Conservation (phyloP, 176 grass and related monocot species). For the Musa itinerans region DNA sequence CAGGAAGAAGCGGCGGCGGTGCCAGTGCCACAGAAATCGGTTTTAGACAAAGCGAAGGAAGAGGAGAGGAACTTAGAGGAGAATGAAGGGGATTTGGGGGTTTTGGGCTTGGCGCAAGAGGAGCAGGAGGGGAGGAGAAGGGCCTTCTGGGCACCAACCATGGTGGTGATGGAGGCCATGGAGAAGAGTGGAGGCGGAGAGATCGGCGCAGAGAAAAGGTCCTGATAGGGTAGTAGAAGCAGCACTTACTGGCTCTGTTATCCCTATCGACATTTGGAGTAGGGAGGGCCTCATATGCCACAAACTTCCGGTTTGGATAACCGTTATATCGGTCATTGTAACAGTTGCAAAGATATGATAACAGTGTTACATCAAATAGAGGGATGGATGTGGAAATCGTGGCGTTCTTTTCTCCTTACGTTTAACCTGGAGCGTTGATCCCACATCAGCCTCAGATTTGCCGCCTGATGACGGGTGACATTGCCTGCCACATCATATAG, state of each 20-base stretch:
- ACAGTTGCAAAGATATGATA: too few species aligned
- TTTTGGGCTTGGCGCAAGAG: not conserved
- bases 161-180: slow-evolving; percentile 3
- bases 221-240: too few species aligned
- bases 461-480: too few species aligned
- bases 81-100: not conserved
- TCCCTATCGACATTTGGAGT: not conserved
- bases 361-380: too few species aligned
- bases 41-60: not conserved
- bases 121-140: not conserved
- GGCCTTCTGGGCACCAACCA: not conserved
- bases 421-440: too few species aligned
- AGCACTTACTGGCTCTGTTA: not conserved
- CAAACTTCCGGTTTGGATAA: not conserved
- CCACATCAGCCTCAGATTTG: too few species aligned
- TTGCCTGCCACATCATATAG: too few species aligned
- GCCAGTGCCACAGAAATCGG: not conserved
- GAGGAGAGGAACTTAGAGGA: not conserved
- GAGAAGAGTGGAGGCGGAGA: not conserved
- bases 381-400: too few species aligned
- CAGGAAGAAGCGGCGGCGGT: not conserved
- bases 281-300: not conserved
- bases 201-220: too few species aligned
- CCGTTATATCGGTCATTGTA: too few species aligned
- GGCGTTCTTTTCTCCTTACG: too few species aligned